These are phyloP conservation scores for Penicillium maclennaniae DNA, from an alignment of 495 filamentous ascomycete genomes.

Conservation along the genomic window DNA sequence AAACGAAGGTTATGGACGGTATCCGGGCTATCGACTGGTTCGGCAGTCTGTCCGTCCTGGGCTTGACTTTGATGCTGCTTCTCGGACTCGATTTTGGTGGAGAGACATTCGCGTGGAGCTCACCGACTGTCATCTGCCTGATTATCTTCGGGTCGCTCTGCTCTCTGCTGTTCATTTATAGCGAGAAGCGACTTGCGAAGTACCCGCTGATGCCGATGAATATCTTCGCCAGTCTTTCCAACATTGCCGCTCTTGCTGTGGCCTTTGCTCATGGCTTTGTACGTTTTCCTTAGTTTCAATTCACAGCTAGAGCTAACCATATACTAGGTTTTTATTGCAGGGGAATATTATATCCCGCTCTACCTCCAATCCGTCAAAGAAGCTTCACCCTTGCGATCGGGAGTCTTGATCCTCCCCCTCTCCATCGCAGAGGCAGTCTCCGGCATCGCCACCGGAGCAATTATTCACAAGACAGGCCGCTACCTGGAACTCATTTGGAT, in stretches of 20 bases:
- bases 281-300: slow-evolving; percentile 10
- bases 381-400: slow-evolving; percentile 49
- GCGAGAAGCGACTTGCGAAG: slow-evolving; percentile 67
- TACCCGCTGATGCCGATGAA: slow-evolving; percentile 74
- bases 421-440: slow-evolving; percentile 47
- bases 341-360: slow-evolving; percentile 56
- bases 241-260: slow-evolving; percentile 54
- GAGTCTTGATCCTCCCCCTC: slow-evolving; percentile 50
- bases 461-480: slow-evolving; percentile 58
- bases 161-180: slow-evolving; percentile 59
- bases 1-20: slow-evolving; percentile 54
- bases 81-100: slow-evolving; percentile 77
- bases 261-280: slow-evolving; percentile 53
- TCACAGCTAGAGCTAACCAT: neutral
- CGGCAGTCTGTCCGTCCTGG: slow-evolving; percentile 65
- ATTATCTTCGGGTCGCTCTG: slow-evolving; percentile 67
- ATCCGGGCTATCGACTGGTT: slow-evolving; percentile 76
- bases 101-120: slow-evolving; percentile 66
- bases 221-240: slow-evolving; percentile 57
- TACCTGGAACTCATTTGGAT: slow-evolving; percentile 55
- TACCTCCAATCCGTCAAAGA: slow-evolving; percentile 53
- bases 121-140: slow-evolving; percentile 69
- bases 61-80: slow-evolving; percentile 70
- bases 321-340: slow-evolving; percentile 44
- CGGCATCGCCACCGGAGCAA: slow-evolving; percentile 45